A percentile compares a stretch with the other conserved stretches of the same genome.
phyloP scores from a whole-genome alignment of 192 early-diverging fungal species.

The Podila minutissima region DNA sequence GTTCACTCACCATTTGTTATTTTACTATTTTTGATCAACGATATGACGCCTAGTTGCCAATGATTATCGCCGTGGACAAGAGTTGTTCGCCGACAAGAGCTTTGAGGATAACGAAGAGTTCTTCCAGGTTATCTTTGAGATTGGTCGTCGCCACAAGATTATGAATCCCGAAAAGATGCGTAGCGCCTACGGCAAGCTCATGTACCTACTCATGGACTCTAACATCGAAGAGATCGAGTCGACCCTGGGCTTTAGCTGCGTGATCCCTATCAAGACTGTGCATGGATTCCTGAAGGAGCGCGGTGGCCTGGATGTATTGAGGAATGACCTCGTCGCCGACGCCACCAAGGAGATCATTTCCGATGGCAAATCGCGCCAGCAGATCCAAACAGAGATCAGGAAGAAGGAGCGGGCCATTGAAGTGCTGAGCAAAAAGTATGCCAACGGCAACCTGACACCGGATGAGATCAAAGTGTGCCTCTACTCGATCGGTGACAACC shows the following conservation, averaged over 20 bases:
- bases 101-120: constrained; percentile 83
- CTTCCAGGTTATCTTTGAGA: constrained; percentile 77
- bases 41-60: constrained; percentile 58
- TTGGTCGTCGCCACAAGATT: constrained; percentile 85
- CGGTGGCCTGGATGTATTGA: constrained; percentile 72
- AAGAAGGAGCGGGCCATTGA: constrained; percentile 95
- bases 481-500: constrained; percentile 98
- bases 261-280: constrained; percentile 92
- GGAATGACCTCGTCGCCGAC: constrained; percentile 79
- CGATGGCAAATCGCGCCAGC: constrained; percentile 68
- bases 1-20: too few species aligned
- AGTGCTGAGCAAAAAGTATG: constrained; percentile 82
- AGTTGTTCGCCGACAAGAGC: constrained; percentile 72
- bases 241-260: constrained; percentile 82
- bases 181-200: constrained; percentile 93
- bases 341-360: constrained; percentile 81
- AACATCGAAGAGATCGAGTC: constrained; percentile 76
- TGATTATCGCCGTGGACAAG: constrained; percentile 86
- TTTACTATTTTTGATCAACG: background rate
- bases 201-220: constrained; percentile 89
- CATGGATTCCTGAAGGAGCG: constrained; percentile 76
- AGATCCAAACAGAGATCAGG: constrained; percentile 87
- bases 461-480: constrained; percentile 87
- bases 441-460: constrained; percentile 56
- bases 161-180: constrained; percentile 99